Evolutionary conservation across 2,329 filamentous ascomycete genomes (phyloP), one percentile per base, ranked within the genome.

Genomic region (Alternaria sp.): DNA sequence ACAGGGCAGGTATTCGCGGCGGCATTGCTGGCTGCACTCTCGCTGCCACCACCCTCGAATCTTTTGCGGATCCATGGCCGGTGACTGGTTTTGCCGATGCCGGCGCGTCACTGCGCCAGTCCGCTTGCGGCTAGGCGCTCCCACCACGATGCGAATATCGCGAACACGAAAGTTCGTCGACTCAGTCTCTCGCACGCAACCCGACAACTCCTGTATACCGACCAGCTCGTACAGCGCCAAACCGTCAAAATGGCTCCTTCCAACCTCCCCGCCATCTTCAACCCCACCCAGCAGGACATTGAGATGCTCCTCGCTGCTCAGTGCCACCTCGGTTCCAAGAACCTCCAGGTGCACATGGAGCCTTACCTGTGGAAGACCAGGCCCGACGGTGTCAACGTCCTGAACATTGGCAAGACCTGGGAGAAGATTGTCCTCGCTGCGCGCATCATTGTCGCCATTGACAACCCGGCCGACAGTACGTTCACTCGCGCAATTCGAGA

Each of bases 371-470:
- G 95, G 95, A 99, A 99, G 92, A 97, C 93, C 84, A 93, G 96
- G 82, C 91, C 93, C 74, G 96, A 99, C 81, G 96, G 96, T 86
- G 91, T 99, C 87, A 99, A 99, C 85, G 89, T 99, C 76, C 89
- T 99, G 85, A 99, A 99, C 91, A 93, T 99, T 85, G 94, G 95
- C 88, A 99, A 99, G 93, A 99, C 96, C 86, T 99, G 95, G 96
- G 96, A 99, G 90, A 99, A 99, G 90, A 97, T 99, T 83, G 93
- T 98, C 81, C 91, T 99, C 77, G 96, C 96, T 77, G 96, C 96
- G 82, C 94, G 96, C 81, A 97, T 99, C 88, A 98, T 99, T 84
- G 95, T 92, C 81, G 93, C 96, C 83, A 91, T 99, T 81, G 96
- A 99, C 89, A 99, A 99, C 92, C 96, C 96, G 79, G 93, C 95